Percentiles rank a stretch among this genome's conserved stretches.
Conservation (phyloP, 75 land plant genomes). For the Pinus tabuliformis region DNA sequence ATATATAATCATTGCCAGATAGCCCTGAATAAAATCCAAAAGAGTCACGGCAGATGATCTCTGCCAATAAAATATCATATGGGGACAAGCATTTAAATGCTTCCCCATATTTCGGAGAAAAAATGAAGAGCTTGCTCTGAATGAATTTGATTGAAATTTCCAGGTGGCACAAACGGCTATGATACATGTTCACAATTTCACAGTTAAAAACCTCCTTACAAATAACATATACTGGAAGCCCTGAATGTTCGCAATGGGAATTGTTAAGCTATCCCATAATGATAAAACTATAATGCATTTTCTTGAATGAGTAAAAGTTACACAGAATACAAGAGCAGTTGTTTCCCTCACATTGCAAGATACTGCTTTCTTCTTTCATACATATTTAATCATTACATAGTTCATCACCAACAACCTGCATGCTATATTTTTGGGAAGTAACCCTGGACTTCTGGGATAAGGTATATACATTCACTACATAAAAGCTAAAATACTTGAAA, state of each 20-base stretch:
- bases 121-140: background rate
- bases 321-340: slow-evolving; percentile 10
- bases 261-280: slow-evolving; percentile 4
- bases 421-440: slow-evolving; percentile 5
- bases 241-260: background rate
- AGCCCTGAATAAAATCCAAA: background rate
- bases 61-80: background rate
- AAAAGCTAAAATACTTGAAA: slow-evolving; percentile 48
- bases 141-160: background rate
- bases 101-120: background rate
- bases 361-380: slow-evolving; percentile 11
- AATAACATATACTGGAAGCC: slow-evolving; percentile 2
- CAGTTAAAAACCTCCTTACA: background rate
- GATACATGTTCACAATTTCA: background rate
- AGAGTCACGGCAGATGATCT: background rate
- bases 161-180: background rate
- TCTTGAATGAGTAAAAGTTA: background rate
- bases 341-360: slow-evolving; percentile 9
- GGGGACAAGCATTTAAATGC: background rate
- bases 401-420: slow-evolving; percentile 11
- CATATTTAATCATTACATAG: slow-evolving; percentile 12
- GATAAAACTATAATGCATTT: background rate
- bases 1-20: background rate
- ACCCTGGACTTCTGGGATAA: slow-evolving; percentile 8
- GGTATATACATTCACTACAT: background rate